A percentile compares a stretch with the other conserved stretches of the same genome.
These are phyloP conservation scores for Ophiosphaerella narmari DNA, from an alignment of 2,329 filamentous ascomycete species.

Conservation along the genomic window DNA sequence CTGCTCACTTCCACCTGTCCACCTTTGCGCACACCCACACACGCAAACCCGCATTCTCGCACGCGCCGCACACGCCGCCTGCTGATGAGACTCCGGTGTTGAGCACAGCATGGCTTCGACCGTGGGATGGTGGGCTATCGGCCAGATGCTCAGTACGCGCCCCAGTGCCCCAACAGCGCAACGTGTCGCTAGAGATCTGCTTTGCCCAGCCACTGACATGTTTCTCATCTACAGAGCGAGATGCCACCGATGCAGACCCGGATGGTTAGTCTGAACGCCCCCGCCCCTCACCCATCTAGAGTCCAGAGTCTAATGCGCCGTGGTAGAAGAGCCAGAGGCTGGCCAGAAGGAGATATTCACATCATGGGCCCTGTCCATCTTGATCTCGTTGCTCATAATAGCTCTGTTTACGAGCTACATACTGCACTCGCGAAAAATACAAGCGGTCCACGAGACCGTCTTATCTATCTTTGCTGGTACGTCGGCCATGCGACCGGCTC, in stretches of 20 bases:
- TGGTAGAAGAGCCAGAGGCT: conserved; percentile 71
- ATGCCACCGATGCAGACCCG: conserved; percentile 53
- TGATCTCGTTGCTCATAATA: conserved; percentile 89
- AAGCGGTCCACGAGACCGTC: conserved; percentile 96
- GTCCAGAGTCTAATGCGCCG: conserved; percentile 41
- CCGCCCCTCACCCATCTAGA: conserved; percentile 4
- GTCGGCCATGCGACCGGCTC: conserved; percentile 11
- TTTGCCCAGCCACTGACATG: conserved; percentile 7
- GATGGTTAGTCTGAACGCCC: conserved; percentile 44
- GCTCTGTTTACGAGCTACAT: conserved; percentile 98
- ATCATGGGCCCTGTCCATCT: conserved; percentile 96
- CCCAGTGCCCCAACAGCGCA: neutral
- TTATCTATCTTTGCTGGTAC: conserved; percentile 95
- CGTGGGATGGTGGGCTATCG: conserved; percentile 43
- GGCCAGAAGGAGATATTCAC: conserved; percentile 92
- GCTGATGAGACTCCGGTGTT: conserved; percentile 35
- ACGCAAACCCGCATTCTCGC: conserved; percentile 4
- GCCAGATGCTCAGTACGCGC: conserved; percentile 47
- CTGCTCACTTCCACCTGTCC: conserved; percentile 21
- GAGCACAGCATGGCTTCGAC: conserved; percentile 46
- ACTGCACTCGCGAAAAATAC: conserved; percentile 93
- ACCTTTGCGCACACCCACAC: neutral
- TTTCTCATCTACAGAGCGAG: conserved; percentile 45
- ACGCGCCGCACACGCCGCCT: conserved; percentile 7
- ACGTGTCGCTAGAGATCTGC: too few relatives aligned